These are phyloP conservation scores for Sisymbrium altissimum DNA, from an alignment of 345 rosid genomes.

Conservation along the genomic window DNA sequence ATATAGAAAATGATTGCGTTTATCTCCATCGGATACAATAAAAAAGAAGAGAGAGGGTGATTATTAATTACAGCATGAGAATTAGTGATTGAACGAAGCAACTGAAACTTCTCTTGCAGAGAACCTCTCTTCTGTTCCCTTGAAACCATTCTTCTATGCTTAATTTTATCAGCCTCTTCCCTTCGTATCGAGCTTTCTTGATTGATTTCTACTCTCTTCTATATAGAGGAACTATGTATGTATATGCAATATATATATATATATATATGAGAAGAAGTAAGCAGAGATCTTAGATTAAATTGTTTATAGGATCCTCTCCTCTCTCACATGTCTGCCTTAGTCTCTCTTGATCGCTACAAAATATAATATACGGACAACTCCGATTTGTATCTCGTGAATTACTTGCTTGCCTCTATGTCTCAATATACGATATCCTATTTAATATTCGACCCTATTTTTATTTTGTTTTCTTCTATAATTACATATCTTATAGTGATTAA, in stretches of 20 bases:
- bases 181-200: constrained; percentile 1
- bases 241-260: not conserved
- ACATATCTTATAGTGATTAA: not conserved
- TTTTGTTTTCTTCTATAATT: constrained; percentile 24
- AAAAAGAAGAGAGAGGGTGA: not conserved
- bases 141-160: constrained; percentile 32
- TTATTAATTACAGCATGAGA: constrained; percentile 49
- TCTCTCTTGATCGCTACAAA: constrained; percentile 41
- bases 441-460: constrained; percentile 4
- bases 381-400: constrained; percentile 39
- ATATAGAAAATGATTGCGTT: not conserved
- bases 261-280: constrained; percentile 14
- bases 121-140: constrained; percentile 44
- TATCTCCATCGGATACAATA: not conserved
- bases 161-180: not conserved
- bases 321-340: constrained; percentile 38
- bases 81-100: constrained; percentile 56
- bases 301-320: constrained; percentile 30
- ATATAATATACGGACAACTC: constrained; percentile 38
- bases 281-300: constrained; percentile 25
- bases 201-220: not conserved
- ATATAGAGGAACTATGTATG: not conserved
- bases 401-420: constrained; percentile 40
- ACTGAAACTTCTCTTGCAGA: constrained; percentile 45
- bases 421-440: constrained; percentile 31